Evolutionary conservation across 805 yeast species (phyloP).

Genomic region (Candida sakaeoensis): DNA sequence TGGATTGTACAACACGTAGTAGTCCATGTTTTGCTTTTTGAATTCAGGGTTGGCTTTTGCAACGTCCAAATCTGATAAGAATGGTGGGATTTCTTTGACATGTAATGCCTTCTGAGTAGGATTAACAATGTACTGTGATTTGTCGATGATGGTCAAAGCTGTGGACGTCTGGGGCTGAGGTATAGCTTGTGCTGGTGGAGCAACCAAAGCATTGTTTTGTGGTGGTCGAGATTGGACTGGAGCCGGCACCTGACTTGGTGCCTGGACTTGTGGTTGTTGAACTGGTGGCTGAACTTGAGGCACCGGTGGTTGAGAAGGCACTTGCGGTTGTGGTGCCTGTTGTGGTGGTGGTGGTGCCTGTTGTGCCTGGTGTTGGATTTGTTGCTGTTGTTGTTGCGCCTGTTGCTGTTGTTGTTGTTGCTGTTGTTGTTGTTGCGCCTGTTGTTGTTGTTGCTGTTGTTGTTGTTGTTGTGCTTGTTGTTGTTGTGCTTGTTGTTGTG

Average conservation of each 20-base stretch:
- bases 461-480: constrained; percentile 10
- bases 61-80: constrained; percentile 75
- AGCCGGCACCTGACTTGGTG: constrained; percentile 15
- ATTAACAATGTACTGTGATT: constrained; percentile 39
- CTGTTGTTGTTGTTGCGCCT: constrained; percentile 10
- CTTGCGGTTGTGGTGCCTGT: constrained; percentile 11
- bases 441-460: constrained; percentile 10
- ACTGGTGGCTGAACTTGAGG: constrained; percentile 15
- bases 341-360: constrained; percentile 10
- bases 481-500: constrained; percentile 15
- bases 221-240: constrained; percentile 5
- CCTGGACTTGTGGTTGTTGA: constrained; percentile 13
- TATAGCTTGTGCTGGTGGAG: constrained; percentile 8
- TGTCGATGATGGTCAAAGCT: constrained; percentile 32
- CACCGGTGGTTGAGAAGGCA: constrained; percentile 17
- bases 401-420: constrained; percentile 10
- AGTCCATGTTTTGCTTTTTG: constrained; percentile 81
- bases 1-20: constrained; percentile 87
- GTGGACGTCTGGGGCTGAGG: constrained; percentile 11
- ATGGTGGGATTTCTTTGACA: constrained; percentile 77
- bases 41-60: constrained; percentile 68
- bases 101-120: constrained; percentile 49
- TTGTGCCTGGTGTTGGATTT: constrained; percentile 15
- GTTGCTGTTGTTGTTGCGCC: constrained; percentile 13
- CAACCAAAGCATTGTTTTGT: constrained; percentile 12